These are phyloP conservation scores for Nicotiana obtusifolia DNA, from an alignment of 257 asterid species.

Conservation along the genomic window DNA sequence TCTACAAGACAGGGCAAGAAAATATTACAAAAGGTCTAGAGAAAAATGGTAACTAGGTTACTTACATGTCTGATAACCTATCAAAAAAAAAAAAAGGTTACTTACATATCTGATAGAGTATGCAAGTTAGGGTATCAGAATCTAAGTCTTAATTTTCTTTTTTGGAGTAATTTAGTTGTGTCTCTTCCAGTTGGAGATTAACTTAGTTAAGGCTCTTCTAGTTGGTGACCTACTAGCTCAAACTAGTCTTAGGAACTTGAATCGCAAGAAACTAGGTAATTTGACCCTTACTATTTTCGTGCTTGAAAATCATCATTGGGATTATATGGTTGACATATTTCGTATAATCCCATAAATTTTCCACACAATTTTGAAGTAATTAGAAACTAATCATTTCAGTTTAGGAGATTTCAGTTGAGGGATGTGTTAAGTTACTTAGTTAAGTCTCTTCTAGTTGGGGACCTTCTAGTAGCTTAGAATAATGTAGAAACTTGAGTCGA, in stretches of 20 bases:
- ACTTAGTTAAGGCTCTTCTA: not conserved
- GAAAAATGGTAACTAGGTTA: not conserved
- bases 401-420: not conserved
- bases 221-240: constrained; percentile 3
- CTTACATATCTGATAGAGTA: not conserved
- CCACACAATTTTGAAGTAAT: not conserved
- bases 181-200: not conserved
- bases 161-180: not conserved
- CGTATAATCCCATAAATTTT: not conserved
- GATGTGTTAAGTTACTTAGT: not conserved
- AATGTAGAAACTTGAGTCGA: not conserved
- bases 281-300: not conserved
- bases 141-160: not conserved
- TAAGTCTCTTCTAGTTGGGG: not conserved
- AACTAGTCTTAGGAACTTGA: not conserved
- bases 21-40: not conserved
- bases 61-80: not conserved
- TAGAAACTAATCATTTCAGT: not conserved
- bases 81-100: not conserved
- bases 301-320: not conserved
- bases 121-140: constrained; percentile 2
- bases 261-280: not conserved
- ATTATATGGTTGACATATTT: not conserved
- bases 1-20: not conserved
- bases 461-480: not conserved